Conservation (phyloP, 2,329 filamentous ascomycete species). For the Aspergillus sp. region DNA sequence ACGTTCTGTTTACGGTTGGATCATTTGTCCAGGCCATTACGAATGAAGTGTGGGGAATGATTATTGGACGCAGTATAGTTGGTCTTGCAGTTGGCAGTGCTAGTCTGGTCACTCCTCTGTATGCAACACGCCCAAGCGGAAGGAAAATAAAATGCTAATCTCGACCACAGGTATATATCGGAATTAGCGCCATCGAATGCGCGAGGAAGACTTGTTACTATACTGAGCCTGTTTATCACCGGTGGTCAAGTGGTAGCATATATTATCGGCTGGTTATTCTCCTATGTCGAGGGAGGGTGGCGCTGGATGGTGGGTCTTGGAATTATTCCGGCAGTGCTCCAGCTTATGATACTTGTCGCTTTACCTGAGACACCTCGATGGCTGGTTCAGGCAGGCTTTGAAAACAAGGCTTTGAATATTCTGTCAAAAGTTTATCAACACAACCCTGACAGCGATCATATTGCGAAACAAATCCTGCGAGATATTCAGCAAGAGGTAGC, state of each 20-base stretch:
- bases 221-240: slow-evolving; percentile 80
- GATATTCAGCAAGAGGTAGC: slow-evolving; percentile 72
- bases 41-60: slow-evolving; percentile 45
- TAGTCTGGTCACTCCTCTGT: slow-evolving; percentile 77
- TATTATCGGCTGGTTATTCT: slow-evolving; percentile 74
- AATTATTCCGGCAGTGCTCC: slow-evolving; percentile 70
- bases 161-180: slow-evolving; percentile 65
- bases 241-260: slow-evolving; percentile 88
- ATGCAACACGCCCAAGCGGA: slow-evolving; percentile 23
- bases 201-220: slow-evolving; percentile 76
- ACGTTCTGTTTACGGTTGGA: slow-evolving; percentile 46
- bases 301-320: slow-evolving; percentile 90
- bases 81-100: slow-evolving; percentile 49
- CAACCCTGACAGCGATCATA: slow-evolving; percentile 42
- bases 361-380: slow-evolving; percentile 90
- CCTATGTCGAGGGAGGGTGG: slow-evolving; percentile 67
- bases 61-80: slow-evolving; percentile 47
- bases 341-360: slow-evolving; percentile 65
- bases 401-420: slow-evolving; percentile 62
- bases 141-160: slow-evolving; percentile 2
- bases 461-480: slow-evolving; percentile 62
- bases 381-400: slow-evolving; percentile 69
- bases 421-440: slow-evolving; percentile 64
- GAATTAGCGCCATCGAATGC: slow-evolving; percentile 77
- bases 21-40: slow-evolving; percentile 45